phyloP scores from a whole-genome alignment of 306 rosid genomes.

The Leucaena leucocephala region DNA sequence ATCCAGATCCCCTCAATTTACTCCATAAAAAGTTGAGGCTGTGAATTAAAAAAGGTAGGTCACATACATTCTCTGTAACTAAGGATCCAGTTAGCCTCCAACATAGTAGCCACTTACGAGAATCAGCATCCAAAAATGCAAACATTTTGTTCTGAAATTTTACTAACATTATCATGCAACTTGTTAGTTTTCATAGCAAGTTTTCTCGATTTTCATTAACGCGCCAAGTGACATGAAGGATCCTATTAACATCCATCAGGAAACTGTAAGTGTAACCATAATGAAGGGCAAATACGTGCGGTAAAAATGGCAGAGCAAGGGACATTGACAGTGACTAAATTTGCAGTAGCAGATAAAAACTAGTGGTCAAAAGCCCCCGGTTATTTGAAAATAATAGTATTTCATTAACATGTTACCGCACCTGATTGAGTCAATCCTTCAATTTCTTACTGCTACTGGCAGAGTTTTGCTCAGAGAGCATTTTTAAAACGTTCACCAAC shows the following conservation, averaged over 20 bases:
- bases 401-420: slow-evolving; percentile 23
- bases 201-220: slow-evolving; percentile 27
- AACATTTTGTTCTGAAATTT: neutral
- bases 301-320: slow-evolving; percentile 9
- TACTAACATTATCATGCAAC: neutral
- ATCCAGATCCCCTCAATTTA: neutral
- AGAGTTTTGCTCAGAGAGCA: slow-evolving; percentile 64
- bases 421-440: slow-evolving; percentile 43
- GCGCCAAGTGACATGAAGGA: neutral
- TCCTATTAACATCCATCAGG: slow-evolving; percentile 17
- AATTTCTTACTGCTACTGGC: slow-evolving; percentile 39
- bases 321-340: slow-evolving; percentile 4
- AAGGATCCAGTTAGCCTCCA: neutral
- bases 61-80: neutral
- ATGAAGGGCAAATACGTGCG: slow-evolving; percentile 6
- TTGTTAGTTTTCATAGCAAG: neutral
- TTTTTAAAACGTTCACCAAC: slow-evolving; percentile 71
- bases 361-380: slow-evolving; percentile 32
- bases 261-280: slow-evolving; percentile 21
- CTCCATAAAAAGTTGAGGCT: slow-evolving; percentile 5
- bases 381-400: slow-evolving; percentile 26
- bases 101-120: neutral
- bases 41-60: neutral
- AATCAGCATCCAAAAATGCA: neutral
- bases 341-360: neutral